Base-by-base conservation (phyloP, 1,139 yeast species). In the Blastobotrys illinoisensis region DNA sequence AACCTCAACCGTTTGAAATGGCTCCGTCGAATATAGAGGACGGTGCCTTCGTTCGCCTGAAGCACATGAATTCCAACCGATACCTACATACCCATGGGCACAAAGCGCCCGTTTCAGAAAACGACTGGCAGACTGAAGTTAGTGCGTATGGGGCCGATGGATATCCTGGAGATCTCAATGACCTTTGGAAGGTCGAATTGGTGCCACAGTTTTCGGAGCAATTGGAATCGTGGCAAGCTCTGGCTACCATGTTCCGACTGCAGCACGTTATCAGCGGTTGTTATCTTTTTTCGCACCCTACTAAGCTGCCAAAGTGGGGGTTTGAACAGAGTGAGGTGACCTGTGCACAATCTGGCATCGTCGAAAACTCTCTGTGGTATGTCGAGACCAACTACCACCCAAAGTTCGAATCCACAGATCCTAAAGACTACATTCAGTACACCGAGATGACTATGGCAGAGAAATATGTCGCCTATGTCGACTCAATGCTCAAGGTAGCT, bases 91-190 rank as follows among this genome's bases (percentile, higher is more conserved):
- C 85, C 5, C 79, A 74, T 56, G 58, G 72, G 9, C 71, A 76
- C 2, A 77, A 85, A 56, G 93, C 96, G 0, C 95, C 95, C 5
- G 77, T 87, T 24, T 80, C 90, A 1, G 95, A 87, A 61, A 88
- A 85, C 64, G 96, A 88, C 46, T 87, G 88, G 65, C 83, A 88
- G 61, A 79, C 74, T 58, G 93, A 87, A 68, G 91, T 88, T 0
- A 78, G 86, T 32, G 80, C 87, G 59, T 73, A 81, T 48, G 88
- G 88, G 6, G 79, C 80, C 58, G 69, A 63, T 45, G 69, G 67
- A 5, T 63, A 61, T 51, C 62, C 67, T 3, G 70, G 70, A 0
- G 70, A 67, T 47, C 23, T 63, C 47, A 66, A 67, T 49, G 70
- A 67, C 50, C 19, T 67, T 14, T 67, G 70, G 70, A 49, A 55